Base-by-base conservation (phyloP, 2,329 filamentous ascomycete species). In the Botrytis squamosa region DNA sequence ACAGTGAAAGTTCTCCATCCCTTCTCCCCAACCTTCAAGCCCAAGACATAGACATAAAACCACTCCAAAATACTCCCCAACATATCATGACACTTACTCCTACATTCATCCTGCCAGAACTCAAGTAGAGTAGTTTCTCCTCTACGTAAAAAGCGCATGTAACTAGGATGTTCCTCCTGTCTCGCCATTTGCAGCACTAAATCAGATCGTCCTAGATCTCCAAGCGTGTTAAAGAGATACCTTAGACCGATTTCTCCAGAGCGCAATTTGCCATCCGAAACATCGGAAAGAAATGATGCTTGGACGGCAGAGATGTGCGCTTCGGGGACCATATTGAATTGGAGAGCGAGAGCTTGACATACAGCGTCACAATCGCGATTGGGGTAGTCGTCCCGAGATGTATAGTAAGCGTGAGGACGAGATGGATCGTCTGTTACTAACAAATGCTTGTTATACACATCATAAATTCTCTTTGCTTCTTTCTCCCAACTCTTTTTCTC, bases 41-140 rank as follows among this genome's bases (percentile, higher is more conserved):
- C 52, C n/a, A 70, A 33, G 9, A 57, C 49, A 57, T 18, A 69
- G 3, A 36, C 80, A 65, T 86, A 86, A 70, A 85, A 84, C 84
- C 84, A 86, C 75, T 85, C 84, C 62, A 85, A 85, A 46, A 85
- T 85, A 0, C 83, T 85, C 0, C 84, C 84, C 10, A 86, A 80
- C 84, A 86, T 85, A 75, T 86, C 84, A 75, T 86, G 84, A 65
- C 84, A 84, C 75, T 85, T 85, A 25, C 80, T 82, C 33, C 83
- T 79, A 77, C 83, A 85, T 14, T 81, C 81, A 64, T 84, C 82
- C 75, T 84, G 83, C 83, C 83, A 85, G 69, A 85, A 85, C 75
- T 85, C 84, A 18, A 82, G 78, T 4, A 85, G 77, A 0, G 82
- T 85, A 3, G 84, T 85, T 75, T 86, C 85, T 0, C 84, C 84